Base-by-base conservation (phyloP, 208 protist genomes). In the Eutreptiella sp. region DNA sequence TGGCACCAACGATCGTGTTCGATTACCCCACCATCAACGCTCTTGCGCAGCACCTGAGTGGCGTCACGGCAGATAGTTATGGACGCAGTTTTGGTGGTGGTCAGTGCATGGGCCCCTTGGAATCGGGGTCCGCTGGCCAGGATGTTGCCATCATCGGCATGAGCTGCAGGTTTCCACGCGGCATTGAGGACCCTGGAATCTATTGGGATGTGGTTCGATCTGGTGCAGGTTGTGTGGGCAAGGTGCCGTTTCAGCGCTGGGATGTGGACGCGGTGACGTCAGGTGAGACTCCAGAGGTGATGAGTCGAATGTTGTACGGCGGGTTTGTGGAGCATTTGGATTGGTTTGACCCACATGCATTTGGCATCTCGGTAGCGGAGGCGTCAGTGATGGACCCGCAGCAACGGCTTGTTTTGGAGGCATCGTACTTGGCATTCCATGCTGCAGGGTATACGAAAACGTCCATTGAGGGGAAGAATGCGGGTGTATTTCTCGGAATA, bases 381-480 rank as follows among this genome's bases (percentile, higher is more conserved):
- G 67, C 61, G 1, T 21, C 27, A 21, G 11, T 23, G n/a, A 73
- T 77, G 70, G 70, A 75, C 48, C 70, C 70, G 31, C 70, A 75
- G 66, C 70, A 75, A 47, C 2, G 70, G n/a, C 35, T 75, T 7
- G 11, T 75, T 5, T 39, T 75, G 23, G 36, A 77, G 41, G 16
- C 58, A 7, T 31, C 38, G 11, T 60, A 28, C 28, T 57, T 72
- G 66, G 11, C n/a, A 21, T 63, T 75, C 19, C 48, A 75, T 39
- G 63, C 75, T 53, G 53, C 48, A 21, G 70, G 70, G 19, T n/a
- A n/a, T n/a, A n/a, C n/a, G 39, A 41, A 31, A 16, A n/a, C 14
- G 50, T 57, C 26, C 31, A 57, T 57, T 16, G n/a, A 41, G 36
- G 50, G 39, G 21, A 57, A 33, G 39, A 41, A 33, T 11, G 50